Base-by-base conservation (phyloP, 495 filamentous ascomycete species). In the Penicillium angulare region DNA sequence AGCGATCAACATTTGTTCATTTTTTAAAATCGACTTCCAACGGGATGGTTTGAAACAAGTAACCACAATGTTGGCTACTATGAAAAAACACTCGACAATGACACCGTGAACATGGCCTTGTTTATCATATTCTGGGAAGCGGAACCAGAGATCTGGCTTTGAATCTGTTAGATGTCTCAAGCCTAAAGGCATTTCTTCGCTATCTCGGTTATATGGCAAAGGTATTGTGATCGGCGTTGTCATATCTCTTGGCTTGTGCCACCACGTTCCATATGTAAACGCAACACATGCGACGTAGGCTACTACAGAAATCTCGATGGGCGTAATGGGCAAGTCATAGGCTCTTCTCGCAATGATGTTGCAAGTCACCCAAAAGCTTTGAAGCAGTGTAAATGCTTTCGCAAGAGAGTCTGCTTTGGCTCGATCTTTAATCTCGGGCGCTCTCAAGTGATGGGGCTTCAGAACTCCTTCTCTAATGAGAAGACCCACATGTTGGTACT, bases 351-450 rank as follows among this genome's bases (percentile, higher is more conserved):
- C 43, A 31, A 56, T 32, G 20, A 51, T 21, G 20, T 56, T 56
- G 41, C 26, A 29, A 16, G 29, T 34, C 1, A 48, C 26, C 43
- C 41, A 57, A 5, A 31, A 26, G 24, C 34, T 50, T 24, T 54
- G 46, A 5, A 58, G 41, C 16, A 58, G n/a, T 24, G 45, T 54
- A 18, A 54, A 49, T 10, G 26, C 50, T 16, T 58, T 50, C 16
- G 45, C 50, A 41, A 58, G 38, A n/a, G 50, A 54, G 16, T 54
- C 50, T 17, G 46, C 21, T 27, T 58, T 58, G 29, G 55, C 50
- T 23, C 50, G 39, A 12, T 54, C 50, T 49, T 50, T 17, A 20
- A 58, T 47, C 6, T 58, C 55, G 17, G 41, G 34, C 6, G 16
- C 10, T 27, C 45, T 40, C 44, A 50, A 46, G 18, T 53, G 40